Evolutionary conservation across 106 monocot species (phyloP).

Genomic region (Phalaenopsis equestris): DNA sequence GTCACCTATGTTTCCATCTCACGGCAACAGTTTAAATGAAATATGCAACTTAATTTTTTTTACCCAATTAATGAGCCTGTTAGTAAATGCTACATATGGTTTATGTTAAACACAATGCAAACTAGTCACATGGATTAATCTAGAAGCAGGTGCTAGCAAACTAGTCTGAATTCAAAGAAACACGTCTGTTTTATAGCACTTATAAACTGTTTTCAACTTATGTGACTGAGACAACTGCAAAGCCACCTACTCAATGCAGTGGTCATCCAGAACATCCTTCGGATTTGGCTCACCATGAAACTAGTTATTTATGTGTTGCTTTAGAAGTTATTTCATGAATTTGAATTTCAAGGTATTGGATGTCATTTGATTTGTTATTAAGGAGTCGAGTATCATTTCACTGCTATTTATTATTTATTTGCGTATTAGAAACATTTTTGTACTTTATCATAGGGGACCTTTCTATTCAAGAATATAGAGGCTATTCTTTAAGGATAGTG

Average conservation of each 20-base stretch:
- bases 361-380: background rate
- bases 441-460: no score
- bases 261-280: background rate
- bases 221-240: background rate
- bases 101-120: no score
- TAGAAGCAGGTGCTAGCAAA: background rate
- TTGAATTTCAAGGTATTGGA: background rate
- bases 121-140: background rate
- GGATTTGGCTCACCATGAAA: background rate
- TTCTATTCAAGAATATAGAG: no score
- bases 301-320: no score
- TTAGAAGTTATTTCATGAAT: background rate
- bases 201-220: background rate
- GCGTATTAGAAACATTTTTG: no score
- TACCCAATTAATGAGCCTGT: background rate
- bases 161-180: background rate
- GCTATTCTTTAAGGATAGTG: no score
- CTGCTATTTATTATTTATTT: no score
- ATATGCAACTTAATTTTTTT: background rate
- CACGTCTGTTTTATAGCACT: background rate
- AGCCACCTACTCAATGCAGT: background rate
- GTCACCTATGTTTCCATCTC: background rate
- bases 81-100: background rate
- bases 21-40: background rate
- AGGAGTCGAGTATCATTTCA: no score